Evolutionary conservation across 2,329 filamentous ascomycete species (phyloP).

Genomic region (Diaporthe capsici): DNA sequence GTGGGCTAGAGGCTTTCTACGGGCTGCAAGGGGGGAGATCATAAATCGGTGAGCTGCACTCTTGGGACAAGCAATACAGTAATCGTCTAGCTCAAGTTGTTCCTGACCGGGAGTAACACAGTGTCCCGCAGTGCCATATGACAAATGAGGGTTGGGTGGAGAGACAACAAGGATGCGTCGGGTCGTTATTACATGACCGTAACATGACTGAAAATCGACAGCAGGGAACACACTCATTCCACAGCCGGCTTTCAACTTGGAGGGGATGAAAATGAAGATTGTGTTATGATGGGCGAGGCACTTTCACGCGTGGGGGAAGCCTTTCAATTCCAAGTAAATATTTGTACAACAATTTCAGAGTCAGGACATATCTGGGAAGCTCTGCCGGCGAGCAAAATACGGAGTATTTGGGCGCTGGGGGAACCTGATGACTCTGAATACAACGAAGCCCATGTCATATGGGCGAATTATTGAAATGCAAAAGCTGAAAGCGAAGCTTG

Average conservation of each 20-base stretch:
- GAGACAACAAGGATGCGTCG: not conserved
- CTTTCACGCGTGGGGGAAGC: not conserved
- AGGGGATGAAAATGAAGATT: not conserved
- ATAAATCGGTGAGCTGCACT: not conserved
- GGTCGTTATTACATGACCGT: not conserved
- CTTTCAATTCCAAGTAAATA: conserved; percentile 9
- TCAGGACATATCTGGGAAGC: not conserved
- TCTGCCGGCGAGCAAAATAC: not conserved
- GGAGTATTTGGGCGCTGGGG: not conserved
- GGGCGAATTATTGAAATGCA: not conserved
- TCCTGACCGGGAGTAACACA: not conserved
- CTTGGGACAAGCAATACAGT: not conserved
- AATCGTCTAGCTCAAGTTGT: not conserved
- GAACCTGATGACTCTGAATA: not conserved
- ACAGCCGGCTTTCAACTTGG: too few relatives aligned
- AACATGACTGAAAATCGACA: not conserved
- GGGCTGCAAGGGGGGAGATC: not conserved
- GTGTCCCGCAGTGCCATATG: not conserved
- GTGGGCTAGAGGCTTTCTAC: not conserved
- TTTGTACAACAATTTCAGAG: not conserved
- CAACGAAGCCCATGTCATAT: not conserved
- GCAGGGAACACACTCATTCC: not conserved
- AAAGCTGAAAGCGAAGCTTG: rapidly evolving
- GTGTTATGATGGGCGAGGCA: not conserved
- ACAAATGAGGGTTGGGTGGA: too few relatives aligned